Percentiles rank a stretch among this genome's conserved stretches.
Evolutionary conservation across 768 basidiomycete genomes (phyloP).

Genomic region (Collybia nuda): DNA sequence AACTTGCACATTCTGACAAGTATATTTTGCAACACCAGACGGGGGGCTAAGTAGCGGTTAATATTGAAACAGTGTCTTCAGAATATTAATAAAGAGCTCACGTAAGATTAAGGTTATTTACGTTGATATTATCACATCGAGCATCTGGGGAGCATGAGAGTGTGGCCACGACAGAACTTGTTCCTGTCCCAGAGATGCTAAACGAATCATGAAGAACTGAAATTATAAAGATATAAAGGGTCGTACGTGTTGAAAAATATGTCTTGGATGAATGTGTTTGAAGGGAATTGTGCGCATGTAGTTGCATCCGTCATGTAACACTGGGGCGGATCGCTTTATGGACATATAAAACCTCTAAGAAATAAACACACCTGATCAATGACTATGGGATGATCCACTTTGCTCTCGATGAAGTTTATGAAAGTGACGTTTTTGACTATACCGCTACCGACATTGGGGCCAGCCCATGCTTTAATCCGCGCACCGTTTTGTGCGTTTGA

Average conservation of each 20-base stretch:
- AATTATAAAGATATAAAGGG: not conserved
- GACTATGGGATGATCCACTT: constrained; percentile 59
- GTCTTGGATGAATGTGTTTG: constrained; percentile 55
- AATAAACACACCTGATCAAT: constrained; percentile 47
- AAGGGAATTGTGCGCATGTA: constrained; percentile 53
- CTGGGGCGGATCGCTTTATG: constrained; percentile 20
- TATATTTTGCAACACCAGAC: constrained; percentile 42
- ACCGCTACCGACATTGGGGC: constrained; percentile 55
- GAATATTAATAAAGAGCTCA: constrained; percentile 26
- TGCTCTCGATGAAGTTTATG: constrained; percentile 46
- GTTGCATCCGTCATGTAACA: constrained; percentile 49
- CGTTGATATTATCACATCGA: constrained; percentile 48
- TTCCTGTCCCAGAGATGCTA: constrained; percentile 59
- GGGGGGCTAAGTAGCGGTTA: constrained; percentile 26
- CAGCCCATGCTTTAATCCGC: constrained; percentile 69
- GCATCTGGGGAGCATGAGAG: constrained; percentile 57
- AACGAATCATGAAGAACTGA: constrained; percentile 1
- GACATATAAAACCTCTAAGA: no score
- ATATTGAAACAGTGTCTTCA: not conserved
- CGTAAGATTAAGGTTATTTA: constrained; percentile 45
- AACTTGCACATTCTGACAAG: constrained; percentile 55
- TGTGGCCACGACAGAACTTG: constrained; percentile 50
- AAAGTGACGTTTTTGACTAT: constrained; percentile 60
- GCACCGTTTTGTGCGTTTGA: constrained; percentile 65
- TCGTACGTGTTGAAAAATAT: constrained; percentile 52